These are phyloP conservation scores for Gossypium lobatum DNA, from an alignment of 441 rosid species.

Conservation along the genomic window DNA sequence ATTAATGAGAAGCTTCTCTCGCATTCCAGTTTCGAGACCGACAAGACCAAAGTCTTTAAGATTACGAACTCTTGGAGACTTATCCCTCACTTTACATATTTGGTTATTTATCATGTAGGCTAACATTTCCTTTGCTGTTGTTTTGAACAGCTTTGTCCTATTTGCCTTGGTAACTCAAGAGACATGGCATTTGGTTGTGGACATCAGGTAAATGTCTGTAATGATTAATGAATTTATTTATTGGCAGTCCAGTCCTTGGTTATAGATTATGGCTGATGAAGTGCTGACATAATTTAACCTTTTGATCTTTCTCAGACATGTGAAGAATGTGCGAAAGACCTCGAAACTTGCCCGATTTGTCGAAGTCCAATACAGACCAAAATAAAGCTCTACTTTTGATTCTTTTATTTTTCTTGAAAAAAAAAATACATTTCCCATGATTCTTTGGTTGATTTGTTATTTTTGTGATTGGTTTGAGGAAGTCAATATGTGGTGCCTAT, in stretches of 20 bases:
- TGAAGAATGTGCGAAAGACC: slow-evolving; percentile 57
- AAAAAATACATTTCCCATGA: neutral
- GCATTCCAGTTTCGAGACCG: neutral
- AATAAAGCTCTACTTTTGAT: slow-evolving; percentile 50
- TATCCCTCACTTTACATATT: neutral
- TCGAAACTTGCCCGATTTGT: slow-evolving; percentile 57
- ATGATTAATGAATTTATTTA: neutral
- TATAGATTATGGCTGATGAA: neutral
- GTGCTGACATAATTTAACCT: neutral
- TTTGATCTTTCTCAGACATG: slow-evolving; percentile 41
- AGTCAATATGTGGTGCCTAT: neutral
- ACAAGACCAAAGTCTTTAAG: neutral
- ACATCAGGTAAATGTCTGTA: slow-evolving; percentile 38
- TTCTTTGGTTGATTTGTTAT: slow-evolving; percentile 16
- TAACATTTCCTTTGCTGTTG: slow-evolving; percentile 2
- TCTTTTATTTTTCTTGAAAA: neutral
- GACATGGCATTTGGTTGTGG: slow-evolving; percentile 78
- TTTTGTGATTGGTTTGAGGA: neutral
- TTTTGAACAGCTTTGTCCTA: slow-evolving; percentile 52
- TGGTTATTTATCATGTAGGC: neutral
- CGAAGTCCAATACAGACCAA: slow-evolving; percentile 53
- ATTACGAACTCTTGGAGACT: neutral
- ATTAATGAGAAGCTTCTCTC: neutral
- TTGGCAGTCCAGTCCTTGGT: neutral
- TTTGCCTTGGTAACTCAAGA: slow-evolving; percentile 47